Percentiles rank a stretch among this genome's conserved stretches.
phyloP scores from a whole-genome alignment of 768 basidiomycete species.

The Pulveroboletus sp. region DNA sequence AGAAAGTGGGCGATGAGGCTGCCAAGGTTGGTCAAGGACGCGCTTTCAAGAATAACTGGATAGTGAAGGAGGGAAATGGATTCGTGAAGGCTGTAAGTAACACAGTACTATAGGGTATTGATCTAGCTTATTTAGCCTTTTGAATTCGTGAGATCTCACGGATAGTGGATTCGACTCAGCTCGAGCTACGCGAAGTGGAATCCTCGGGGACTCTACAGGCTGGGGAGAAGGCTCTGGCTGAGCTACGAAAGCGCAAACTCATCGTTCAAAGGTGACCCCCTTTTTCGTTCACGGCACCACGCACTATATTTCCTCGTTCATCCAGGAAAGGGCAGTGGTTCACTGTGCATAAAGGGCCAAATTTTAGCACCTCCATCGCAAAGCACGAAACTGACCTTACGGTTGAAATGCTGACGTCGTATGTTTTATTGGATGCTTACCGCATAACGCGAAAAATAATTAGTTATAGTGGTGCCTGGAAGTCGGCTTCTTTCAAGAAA shows the following conservation, averaged over 20 bases:
- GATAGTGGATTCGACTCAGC: conserved; percentile 72
- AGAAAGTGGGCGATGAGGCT: conserved; percentile 76
- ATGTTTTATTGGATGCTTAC: conserved; percentile 22
- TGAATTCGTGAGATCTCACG: conserved; percentile 45
- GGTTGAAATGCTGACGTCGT: conserved; percentile 92
- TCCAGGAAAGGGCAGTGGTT: conserved; percentile 94
- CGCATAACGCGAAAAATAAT: conserved; percentile 2
- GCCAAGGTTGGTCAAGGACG: conserved; percentile 92
- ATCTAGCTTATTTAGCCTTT: not conserved
- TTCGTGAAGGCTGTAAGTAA: conserved; percentile 78
- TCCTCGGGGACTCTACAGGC: conserved; percentile 65
- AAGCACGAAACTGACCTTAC: conserved; percentile 97
- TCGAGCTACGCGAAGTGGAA: conserved; percentile 69
- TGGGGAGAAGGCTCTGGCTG: conserved; percentile 80
- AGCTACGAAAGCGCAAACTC: conserved; percentile 89
- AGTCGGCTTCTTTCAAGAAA: conserved; percentile 89
- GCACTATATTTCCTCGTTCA: conserved; percentile 1
- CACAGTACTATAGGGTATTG: not conserved
- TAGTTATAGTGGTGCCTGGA: conserved; percentile 80
- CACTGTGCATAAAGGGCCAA: conserved; percentile 75
- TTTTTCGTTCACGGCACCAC: not conserved
- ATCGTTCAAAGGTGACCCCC: conserved; percentile 70
- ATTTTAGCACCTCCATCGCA: conserved; percentile 85
- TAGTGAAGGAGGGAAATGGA: conserved; percentile 83
- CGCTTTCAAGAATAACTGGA: conserved; percentile 98